phyloP scores from a whole-genome alignment of 2,329 filamentous ascomycete genomes.

The Aspergillus chevalieri region DNA sequence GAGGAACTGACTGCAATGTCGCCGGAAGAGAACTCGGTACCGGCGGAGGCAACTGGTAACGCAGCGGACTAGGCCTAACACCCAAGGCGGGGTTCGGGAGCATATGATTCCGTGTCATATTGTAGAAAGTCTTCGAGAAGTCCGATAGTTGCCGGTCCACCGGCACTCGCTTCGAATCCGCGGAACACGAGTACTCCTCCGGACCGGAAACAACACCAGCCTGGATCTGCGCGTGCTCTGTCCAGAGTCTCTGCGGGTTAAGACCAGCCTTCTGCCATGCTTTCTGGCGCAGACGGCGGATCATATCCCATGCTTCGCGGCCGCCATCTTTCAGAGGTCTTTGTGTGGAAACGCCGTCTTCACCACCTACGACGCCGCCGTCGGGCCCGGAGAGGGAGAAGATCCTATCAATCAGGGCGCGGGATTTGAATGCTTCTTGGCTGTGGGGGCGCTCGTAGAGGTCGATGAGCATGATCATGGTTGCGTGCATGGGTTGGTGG shows the following conservation, averaged over 20 bases:
- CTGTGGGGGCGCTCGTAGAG: constrained; percentile 43
- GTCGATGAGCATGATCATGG: constrained; percentile 45
- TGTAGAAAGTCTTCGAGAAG: constrained; percentile 31
- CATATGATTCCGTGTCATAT: constrained; percentile 28
- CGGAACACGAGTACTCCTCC: constrained; percentile 10
- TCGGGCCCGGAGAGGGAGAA: constrained; percentile 42
- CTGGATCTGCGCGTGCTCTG: constrained; percentile 40
- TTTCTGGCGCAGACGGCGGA: constrained; percentile 41
- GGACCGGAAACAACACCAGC: constrained; percentile 24
- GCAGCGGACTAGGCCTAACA: constrained; percentile 19
- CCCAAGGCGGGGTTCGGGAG: constrained; percentile 17
- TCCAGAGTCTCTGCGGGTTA: constrained; percentile 42
- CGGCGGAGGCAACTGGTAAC: constrained; percentile 16
- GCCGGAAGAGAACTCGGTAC: constrained; percentile 4
- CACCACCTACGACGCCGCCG: constrained; percentile 41
- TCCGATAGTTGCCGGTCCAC: constrained; percentile 18
- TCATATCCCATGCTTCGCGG: constrained; percentile 46
- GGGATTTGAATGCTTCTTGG: constrained; percentile 39
- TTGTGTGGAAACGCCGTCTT: constrained; percentile 39
- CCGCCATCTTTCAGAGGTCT: constrained; percentile 43
- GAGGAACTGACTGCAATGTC: constrained; percentile 3
- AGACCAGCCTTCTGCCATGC: constrained; percentile 45
- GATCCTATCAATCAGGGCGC: constrained; percentile 43
- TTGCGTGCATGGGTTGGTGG: constrained; percentile 20
- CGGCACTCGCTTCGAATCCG: constrained; percentile 4